Percentiles rank a stretch among this genome's conserved stretches.
Conservation (phyloP, 805 yeast genomes). For the Ogataea chonburiensis region DNA sequence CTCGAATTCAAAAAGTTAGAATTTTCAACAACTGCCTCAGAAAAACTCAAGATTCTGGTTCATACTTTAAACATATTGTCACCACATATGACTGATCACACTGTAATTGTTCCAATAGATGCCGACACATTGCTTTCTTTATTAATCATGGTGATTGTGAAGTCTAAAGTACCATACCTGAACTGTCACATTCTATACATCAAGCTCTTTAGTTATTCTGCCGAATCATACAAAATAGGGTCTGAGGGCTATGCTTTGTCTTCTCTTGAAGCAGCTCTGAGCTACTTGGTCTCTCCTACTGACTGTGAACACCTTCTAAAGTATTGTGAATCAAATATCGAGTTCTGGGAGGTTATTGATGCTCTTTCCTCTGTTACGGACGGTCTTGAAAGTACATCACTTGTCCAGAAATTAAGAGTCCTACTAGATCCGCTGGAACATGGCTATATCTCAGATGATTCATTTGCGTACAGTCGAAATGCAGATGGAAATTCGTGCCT, state of each 20-base stretch:
- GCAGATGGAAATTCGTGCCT: constrained; percentile 69
- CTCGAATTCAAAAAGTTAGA: constrained; percentile 47
- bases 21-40: constrained; percentile 44
- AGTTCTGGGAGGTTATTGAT: constrained; percentile 60
- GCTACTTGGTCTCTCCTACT: constrained; percentile 48
- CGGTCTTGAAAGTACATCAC: too few species aligned
- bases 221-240: constrained; percentile 52
- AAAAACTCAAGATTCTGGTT: constrained; percentile 49
- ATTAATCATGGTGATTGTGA: constrained; percentile 65
- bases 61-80: constrained; percentile 55
- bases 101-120: constrained; percentile 43
- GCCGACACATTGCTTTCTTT: constrained; percentile 82
- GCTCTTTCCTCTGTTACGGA: too few species aligned
- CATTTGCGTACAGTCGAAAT: constrained; percentile 39
- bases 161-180: constrained; percentile 56
- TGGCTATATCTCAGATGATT: constrained; percentile 22
- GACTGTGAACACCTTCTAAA: constrained; percentile 39
- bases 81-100: constrained; percentile 1
- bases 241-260: constrained; percentile 73
- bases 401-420: too few species aligned
- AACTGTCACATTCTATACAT: constrained; percentile 67
- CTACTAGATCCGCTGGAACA: not conserved
- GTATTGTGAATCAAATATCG: constrained; percentile 46
- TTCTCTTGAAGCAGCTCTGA: constrained; percentile 79
- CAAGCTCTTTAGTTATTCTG: constrained; percentile 50